Percentiles rank a stretch among this genome's conserved stretches.
Conservation (phyloP, 2,329 filamentous ascomycete species). For the Paecilomyces fulvus region DNA sequence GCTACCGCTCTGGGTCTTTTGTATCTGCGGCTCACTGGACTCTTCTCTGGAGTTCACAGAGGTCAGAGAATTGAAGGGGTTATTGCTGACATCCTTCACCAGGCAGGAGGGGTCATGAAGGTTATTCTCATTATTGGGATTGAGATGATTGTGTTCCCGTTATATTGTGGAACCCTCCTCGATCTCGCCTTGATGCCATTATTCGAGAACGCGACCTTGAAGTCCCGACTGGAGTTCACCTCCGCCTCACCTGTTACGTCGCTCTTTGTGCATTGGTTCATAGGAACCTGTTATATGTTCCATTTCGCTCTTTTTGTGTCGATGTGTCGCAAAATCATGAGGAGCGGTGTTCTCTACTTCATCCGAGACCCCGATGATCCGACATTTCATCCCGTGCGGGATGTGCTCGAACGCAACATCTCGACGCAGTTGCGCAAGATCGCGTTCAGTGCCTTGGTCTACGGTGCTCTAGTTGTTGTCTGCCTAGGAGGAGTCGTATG, state of each 20-base stretch:
- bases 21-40: conserved; percentile 66
- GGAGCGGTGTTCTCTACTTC: conserved; percentile 91
- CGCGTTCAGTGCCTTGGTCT: conserved; percentile 88
- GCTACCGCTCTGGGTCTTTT: conserved; percentile 65
- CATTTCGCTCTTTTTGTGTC: conserved; percentile 97
- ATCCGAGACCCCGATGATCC: conserved; percentile 97
- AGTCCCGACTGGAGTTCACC: conserved; percentile 70
- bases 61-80: conserved; percentile 61
- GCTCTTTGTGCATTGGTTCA: conserved; percentile 96
- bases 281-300: conserved; percentile 99
- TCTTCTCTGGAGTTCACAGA: conserved; percentile 53
- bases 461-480: conserved; percentile 83
- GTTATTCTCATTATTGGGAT: conserved; percentile 98
- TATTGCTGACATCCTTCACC: conserved; percentile 68
- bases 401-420: conserved; percentile 88
- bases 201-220: conserved; percentile 71
- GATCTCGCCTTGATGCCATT: conserved; percentile 82
- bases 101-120: conserved; percentile 94
- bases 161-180: conserved; percentile 88
- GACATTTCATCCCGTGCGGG: conserved; percentile 93
- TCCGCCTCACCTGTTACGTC: conserved; percentile 75
- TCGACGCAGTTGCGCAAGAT: conserved; percentile 93
- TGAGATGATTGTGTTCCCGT: conserved; percentile 93
- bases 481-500: conserved; percentile 95
- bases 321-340: conserved; percentile 98